These are phyloP conservation scores for Termitomyces sp. DNA, from an alignment of 768 basidiomycete species.

Conservation along the genomic window DNA sequence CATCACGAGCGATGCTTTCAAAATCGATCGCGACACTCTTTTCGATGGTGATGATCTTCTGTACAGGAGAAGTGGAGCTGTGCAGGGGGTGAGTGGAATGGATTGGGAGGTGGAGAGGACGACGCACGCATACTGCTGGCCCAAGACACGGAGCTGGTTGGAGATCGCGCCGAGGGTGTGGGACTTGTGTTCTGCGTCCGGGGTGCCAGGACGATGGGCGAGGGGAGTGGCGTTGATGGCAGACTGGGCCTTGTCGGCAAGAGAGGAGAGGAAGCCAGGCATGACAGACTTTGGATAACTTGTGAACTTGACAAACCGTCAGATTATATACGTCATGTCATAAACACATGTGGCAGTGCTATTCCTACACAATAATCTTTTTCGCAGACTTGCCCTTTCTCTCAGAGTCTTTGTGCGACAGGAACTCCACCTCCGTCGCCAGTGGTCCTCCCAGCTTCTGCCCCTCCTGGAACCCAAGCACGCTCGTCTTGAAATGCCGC, in stretches of 20 bases:
- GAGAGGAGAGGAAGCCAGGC: constrained; percentile 57
- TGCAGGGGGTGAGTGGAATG: constrained; percentile 6
- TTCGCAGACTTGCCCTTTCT: constrained; percentile 84
- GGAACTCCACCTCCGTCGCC: constrained; percentile 92
- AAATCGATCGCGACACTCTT: constrained; percentile 78
- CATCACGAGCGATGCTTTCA: constrained; percentile 61
- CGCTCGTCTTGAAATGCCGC: constrained; percentile 85
- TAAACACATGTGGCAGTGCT: constrained; percentile 16
- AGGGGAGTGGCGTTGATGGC: constrained; percentile 64
- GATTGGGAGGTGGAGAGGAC: background rate
- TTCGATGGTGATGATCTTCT: constrained; percentile 75
- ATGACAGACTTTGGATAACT: constrained; percentile 33
- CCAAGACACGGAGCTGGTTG: constrained; percentile 67
- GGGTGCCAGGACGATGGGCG: constrained; percentile 37
- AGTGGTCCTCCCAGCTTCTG: constrained; percentile 80
- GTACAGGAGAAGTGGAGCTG: constrained; percentile 60
- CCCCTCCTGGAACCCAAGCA: constrained; percentile 77
- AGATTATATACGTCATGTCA: constrained; percentile 12
- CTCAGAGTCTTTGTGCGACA: constrained; percentile 93
- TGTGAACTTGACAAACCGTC: background rate
- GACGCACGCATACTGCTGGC: constrained; percentile 71
- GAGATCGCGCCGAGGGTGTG: constrained; percentile 61
- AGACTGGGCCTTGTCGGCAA: constrained; percentile 75
- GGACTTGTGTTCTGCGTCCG: constrained; percentile 45
- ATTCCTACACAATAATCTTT: constrained; percentile 64